Evolutionary conservation across 2,329 filamentous ascomycete genomes (phyloP).

Genomic region (Fusarium sp.): DNA sequence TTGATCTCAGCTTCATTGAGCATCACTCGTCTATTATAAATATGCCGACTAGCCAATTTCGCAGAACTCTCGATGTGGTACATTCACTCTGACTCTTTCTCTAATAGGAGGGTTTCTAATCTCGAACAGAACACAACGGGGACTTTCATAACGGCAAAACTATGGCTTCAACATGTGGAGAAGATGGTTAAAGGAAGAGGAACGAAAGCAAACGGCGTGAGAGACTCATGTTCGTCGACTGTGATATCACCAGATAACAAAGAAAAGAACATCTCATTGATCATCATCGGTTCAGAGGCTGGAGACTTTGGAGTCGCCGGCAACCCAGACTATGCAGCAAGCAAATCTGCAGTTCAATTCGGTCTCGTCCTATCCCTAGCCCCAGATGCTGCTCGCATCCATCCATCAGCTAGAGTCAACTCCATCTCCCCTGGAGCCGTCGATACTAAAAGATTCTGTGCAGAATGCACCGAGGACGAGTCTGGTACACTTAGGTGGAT

Average conservation of each 20-base stretch:
- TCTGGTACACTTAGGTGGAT: background rate
- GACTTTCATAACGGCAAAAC: background rate
- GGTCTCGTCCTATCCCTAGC: background rate
- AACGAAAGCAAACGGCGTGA: accelerated
- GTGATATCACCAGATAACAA: accelerated
- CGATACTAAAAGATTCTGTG: accelerated
- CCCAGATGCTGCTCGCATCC: background rate
- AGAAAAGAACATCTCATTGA: background rate
- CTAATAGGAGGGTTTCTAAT: accelerated
- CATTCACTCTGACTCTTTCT: accelerated
- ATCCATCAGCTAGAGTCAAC: background rate
- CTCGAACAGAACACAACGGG: background rate
- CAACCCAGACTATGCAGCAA: background rate
- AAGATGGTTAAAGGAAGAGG: accelerated
- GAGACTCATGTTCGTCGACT: background rate
- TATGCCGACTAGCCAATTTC: background rate
- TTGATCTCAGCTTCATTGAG: background rate
- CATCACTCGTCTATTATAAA: background rate
- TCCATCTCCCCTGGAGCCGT: background rate
- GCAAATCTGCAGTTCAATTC: background rate
- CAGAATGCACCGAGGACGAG: background rate
- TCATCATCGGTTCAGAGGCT: background rate
- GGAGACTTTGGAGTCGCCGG: background rate
- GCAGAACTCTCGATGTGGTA: background rate
- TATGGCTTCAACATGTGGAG: background rate